phyloP scores from a whole-genome alignment of 169 alveolate genomes.

The Cardiosporidium cionae region DNA sequence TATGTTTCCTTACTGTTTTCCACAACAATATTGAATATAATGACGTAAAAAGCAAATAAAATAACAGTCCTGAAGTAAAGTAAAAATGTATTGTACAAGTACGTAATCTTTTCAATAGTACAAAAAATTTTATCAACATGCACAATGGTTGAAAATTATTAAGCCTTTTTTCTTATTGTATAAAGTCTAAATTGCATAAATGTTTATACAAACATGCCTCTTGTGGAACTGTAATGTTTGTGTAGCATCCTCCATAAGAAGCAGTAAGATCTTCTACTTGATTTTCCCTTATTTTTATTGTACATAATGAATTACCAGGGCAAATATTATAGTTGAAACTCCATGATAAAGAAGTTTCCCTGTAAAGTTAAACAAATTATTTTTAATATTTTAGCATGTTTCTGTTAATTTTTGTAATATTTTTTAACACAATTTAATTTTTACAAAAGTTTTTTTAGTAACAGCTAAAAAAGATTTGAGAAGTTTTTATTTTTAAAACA shows the following conservation, averaged over 20 bases:
- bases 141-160: not conserved
- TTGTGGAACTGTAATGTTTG: not conserved
- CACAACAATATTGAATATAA: not conserved
- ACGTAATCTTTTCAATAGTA: no score
- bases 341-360: not conserved
- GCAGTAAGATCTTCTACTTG: not conserved
- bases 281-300: not conserved
- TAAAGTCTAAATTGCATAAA: not conserved
- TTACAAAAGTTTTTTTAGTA: no score
- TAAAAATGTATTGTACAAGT: no score
- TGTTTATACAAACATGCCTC: not conserved
- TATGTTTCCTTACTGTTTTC: not conserved
- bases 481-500: no score
- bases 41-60: not conserved
- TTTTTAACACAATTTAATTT: no score
- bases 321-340: not conserved
- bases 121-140: not conserved
- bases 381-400: no score
- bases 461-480: no score
- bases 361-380: no score
- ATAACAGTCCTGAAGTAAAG: not conserved
- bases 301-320: not conserved
- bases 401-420: no score
- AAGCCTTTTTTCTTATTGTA: not conserved
- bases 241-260: not conserved